Evolutionary conservation across 768 basidiomycete species (phyloP).

Genomic region (Amanita pallidorosea): DNA sequence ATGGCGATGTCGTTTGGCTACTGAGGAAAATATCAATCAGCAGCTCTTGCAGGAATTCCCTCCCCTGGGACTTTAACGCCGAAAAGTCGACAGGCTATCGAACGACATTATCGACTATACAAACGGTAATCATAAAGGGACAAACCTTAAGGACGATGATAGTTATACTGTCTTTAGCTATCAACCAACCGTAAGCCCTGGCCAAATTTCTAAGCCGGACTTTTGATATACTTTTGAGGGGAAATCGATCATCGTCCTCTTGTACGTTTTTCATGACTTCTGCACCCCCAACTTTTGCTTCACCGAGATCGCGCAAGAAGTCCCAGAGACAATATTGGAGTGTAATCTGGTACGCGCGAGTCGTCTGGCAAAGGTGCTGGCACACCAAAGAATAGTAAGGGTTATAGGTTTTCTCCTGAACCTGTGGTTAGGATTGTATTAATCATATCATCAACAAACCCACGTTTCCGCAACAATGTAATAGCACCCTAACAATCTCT

Average conservation of each 20-base stretch:
- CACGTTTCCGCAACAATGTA: conserved; percentile 91
- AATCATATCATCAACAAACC: conserved; percentile 11
- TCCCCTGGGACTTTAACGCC: conserved; percentile 49
- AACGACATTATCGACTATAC: not conserved
- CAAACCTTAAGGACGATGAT: conserved; percentile 76
- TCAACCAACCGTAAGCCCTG: conserved; percentile 85
- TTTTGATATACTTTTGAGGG: conserved; percentile 42
- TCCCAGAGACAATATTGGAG: conserved; percentile 96
- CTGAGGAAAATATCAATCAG: conserved; percentile 60
- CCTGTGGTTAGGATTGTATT: not conserved
- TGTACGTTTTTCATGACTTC: conserved; percentile 64
- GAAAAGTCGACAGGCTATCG: conserved; percentile 83
- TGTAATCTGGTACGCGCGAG: conserved; percentile 85
- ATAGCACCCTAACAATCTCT: conserved; percentile 84
- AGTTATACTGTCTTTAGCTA: conserved; percentile 71
- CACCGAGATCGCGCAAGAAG: conserved; percentile 85
- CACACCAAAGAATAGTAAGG: conserved; percentile 91
- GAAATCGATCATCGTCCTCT: conserved; percentile 32
- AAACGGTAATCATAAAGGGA: not conserved
- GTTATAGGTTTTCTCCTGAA: conserved; percentile 84
- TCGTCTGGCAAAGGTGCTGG: conserved; percentile 66
- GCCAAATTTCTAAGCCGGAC: conserved; percentile 65
- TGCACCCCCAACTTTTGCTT: conserved; percentile 68
- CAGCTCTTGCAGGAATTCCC: conserved; percentile 59
- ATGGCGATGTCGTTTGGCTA: conserved; percentile 65